Conservation (phyloP, 352 stramenopile species). For the Nothophytophthora sp. region DNA sequence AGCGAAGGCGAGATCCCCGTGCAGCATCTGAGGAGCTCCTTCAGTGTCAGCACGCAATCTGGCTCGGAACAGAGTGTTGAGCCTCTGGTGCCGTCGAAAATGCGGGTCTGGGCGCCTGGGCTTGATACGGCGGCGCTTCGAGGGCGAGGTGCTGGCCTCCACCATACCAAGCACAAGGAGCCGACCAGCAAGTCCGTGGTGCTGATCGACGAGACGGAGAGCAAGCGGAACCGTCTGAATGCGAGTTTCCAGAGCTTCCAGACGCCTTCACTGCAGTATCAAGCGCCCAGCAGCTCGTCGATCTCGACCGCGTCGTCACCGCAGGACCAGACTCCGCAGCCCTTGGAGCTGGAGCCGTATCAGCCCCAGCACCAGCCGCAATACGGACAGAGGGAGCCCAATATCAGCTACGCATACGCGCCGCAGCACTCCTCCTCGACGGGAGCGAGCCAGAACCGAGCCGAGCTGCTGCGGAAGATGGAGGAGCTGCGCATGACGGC, state of each 20-base stretch:
- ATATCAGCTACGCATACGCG: constrained; percentile 11
- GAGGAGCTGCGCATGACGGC: constrained; percentile 53
- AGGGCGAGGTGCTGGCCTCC: neutral
- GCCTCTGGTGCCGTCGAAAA: constrained; percentile 1
- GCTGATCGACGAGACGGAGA: constrained; percentile 10
- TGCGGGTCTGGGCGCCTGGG: constrained; percentile 20
- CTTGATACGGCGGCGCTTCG: constrained; percentile 6
- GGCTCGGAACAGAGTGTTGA: constrained; percentile 11
- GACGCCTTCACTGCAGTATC: too few relatives aligned
- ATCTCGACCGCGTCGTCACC: constrained; percentile 19
- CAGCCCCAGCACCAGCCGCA: constrained; percentile 15
- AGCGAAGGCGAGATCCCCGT: neutral
- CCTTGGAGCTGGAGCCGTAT: constrained; percentile 14
- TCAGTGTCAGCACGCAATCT: constrained; percentile 1
- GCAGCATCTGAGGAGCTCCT: neutral
- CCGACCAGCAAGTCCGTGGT: constrained; percentile 5
- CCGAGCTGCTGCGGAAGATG: constrained; percentile 51
- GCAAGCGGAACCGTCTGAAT: too few relatives aligned
- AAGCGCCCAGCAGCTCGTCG: constrained; percentile 13
- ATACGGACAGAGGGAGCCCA: constrained; percentile 12
- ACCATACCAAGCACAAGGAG: constrained; percentile 2
- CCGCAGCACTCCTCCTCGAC: too few relatives aligned
- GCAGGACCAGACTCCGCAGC: constrained; percentile 14
- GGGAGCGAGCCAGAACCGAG: constrained; percentile 1
- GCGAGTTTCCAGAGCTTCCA: too few relatives aligned